Evolutionary conservation across 345 rosid genomes (phyloP).

Genomic region (Gossypium raimondii): DNA sequence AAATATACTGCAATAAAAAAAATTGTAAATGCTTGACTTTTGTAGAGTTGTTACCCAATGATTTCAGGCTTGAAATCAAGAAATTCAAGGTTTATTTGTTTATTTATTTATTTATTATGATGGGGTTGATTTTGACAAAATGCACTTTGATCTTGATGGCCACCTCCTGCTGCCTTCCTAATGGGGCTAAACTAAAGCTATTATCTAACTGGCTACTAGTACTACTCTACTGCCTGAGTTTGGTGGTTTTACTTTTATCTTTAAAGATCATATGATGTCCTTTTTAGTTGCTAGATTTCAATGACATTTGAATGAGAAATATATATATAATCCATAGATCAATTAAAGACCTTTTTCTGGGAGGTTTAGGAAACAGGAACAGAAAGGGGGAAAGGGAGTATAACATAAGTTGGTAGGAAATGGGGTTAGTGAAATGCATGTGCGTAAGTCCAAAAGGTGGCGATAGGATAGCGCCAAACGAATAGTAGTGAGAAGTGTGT

Average conservation of each 20-base stretch:
- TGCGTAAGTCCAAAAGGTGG: slow-evolving; percentile 1
- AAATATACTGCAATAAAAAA: neutral
- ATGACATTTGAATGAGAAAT: neutral
- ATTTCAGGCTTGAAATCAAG: neutral
- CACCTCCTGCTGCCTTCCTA: no score
- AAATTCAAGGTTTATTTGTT: neutral
- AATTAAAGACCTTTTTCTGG: no score
- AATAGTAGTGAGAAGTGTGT: neutral
- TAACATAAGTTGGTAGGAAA: neutral
- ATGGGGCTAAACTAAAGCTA: no score
- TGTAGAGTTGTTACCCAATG: neutral
- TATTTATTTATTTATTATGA: neutral
- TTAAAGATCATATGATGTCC: neutral
- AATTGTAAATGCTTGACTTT: neutral
- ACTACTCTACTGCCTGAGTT: no score
- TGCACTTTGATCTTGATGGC: neutral
- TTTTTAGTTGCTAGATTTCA: slow-evolving; percentile 7
- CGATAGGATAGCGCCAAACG: neutral
- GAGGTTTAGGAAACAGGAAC: no score
- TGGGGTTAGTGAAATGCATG: neutral
- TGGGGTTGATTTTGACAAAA: neutral
- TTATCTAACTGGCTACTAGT: neutral
- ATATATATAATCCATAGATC: no score
- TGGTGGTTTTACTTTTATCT: neutral
- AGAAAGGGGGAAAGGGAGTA: no score